These are phyloP conservation scores for Pythium oligandrum DNA, from an alignment of 352 stramenopile genomes.

Conservation along the genomic window DNA sequence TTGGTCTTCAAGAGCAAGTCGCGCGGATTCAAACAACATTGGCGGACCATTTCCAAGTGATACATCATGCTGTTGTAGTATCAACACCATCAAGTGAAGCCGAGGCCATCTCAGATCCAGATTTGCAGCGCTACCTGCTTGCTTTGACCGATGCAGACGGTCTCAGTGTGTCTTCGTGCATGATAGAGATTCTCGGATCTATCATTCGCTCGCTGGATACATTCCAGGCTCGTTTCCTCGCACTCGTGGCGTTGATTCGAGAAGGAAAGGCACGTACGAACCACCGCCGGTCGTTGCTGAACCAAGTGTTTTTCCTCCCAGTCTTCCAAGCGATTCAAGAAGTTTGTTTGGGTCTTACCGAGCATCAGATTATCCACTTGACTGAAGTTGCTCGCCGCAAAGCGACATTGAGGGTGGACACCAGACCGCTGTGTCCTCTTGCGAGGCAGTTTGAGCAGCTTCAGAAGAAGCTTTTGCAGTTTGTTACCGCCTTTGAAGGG, in stretches of 20 bases:
- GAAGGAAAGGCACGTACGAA: conserved; percentile 46
- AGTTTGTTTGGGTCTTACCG: conserved; percentile 33
- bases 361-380: conserved; percentile 49
- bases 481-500: conserved; percentile 64
- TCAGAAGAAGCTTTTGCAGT: conserved; percentile 59
- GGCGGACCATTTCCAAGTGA: too few species aligned
- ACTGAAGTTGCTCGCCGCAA: background rate
- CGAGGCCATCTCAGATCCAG: too few species aligned
- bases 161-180: conserved; percentile 56
- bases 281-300: conserved; percentile 54
- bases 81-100: too few species aligned
- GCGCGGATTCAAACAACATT: too few species aligned
- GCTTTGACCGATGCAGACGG: conserved; percentile 48
- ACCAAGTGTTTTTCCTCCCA: conserved; percentile 39
- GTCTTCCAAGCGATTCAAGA: conserved; percentile 42
- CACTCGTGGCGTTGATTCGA: conserved; percentile 29
- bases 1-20: too few species aligned
- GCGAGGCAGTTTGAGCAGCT: conserved; percentile 33
- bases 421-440: conserved; percentile 8
- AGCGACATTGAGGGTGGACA: background rate
- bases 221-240: conserved; percentile 26
- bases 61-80: too few species aligned
- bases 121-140: conserved; percentile 20
- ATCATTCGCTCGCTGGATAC: conserved; percentile 31
- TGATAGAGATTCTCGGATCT: conserved; percentile 48